These are phyloP conservation scores for Ormosia semicastrata DNA, from an alignment of 306 rosid genomes.

Conservation along the genomic window DNA sequence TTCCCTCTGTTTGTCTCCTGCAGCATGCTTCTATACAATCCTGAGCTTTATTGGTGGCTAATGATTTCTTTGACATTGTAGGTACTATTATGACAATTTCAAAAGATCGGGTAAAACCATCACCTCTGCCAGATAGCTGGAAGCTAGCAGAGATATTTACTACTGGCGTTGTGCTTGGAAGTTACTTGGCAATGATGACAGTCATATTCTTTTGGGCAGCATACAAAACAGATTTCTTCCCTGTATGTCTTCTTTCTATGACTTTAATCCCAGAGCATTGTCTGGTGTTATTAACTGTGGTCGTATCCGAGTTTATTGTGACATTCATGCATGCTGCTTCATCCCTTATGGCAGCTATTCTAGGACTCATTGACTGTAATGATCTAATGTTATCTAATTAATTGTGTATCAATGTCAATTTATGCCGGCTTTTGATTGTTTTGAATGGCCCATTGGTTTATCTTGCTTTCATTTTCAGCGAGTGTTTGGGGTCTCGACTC, in stretches of 20 bases:
- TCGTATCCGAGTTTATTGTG: neutral
- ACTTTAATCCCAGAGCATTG: neutral
- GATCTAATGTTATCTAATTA: neutral
- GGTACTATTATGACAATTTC: slow-evolving; percentile 99
- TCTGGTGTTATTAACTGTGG: neutral
- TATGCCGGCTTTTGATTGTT: neutral
- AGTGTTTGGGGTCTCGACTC: slow-evolving; percentile 77
- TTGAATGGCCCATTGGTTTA: slow-evolving; percentile 7
- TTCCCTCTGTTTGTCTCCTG: neutral
- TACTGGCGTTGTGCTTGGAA: slow-evolving; percentile 87
- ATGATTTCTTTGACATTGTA: slow-evolving; percentile 30
- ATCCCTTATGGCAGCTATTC: neutral
- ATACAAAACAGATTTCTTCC: slow-evolving; percentile 90
- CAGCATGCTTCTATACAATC: neutral
- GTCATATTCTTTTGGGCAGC: slow-evolving; percentile 99
- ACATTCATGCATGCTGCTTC: slow-evolving; percentile 9
- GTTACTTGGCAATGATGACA: slow-evolving; percentile 98
- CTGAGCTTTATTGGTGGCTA: neutral
- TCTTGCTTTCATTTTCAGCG: slow-evolving; percentile 49
- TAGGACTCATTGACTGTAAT: neutral
- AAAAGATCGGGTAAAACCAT: slow-evolving; percentile 94
- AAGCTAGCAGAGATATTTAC: slow-evolving; percentile 91
- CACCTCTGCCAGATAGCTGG: slow-evolving; percentile 99
- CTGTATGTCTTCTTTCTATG: slow-evolving; percentile 46
- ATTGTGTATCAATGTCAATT: neutral